These are phyloP conservation scores for Aspergillus chevalieri DNA, from an alignment of 2,329 filamentous ascomycete species.

Conservation along the genomic window DNA sequence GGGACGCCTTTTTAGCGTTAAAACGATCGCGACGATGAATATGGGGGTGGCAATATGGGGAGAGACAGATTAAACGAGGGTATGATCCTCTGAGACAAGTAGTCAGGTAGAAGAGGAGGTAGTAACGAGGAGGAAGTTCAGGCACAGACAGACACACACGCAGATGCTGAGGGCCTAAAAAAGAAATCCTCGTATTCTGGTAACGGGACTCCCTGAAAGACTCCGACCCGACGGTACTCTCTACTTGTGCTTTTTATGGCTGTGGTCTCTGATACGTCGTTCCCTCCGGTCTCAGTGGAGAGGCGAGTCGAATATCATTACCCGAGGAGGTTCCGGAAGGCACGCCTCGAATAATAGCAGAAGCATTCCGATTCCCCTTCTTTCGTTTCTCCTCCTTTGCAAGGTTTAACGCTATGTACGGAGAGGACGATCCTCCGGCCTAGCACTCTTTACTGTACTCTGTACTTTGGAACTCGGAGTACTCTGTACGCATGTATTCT, in stretches of 20 bases:
- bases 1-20: no score
- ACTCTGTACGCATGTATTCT: neutral
- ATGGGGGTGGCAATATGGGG: no score
- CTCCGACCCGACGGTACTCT: neutral
- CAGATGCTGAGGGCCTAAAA: neutral
- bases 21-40: no score
- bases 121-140: no score
- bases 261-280: neutral
- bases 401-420: neutral
- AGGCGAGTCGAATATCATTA: neutral
- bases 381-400: neutral
- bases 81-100: neutral
- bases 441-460: no score
- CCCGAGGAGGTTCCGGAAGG: neutral
- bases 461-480: no score
- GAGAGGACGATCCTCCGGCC: neutral
- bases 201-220: neutral
- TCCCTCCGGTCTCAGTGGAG: neutral
- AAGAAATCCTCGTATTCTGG: neutral
- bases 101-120: neutral
- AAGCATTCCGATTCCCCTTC: neutral
- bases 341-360: neutral
- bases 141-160: neutral
- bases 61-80: no score
- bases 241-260: neutral